These are phyloP conservation scores for Endocladia muricata DNA, from an alignment of 31 red algal species.

Conservation along the genomic window DNA sequence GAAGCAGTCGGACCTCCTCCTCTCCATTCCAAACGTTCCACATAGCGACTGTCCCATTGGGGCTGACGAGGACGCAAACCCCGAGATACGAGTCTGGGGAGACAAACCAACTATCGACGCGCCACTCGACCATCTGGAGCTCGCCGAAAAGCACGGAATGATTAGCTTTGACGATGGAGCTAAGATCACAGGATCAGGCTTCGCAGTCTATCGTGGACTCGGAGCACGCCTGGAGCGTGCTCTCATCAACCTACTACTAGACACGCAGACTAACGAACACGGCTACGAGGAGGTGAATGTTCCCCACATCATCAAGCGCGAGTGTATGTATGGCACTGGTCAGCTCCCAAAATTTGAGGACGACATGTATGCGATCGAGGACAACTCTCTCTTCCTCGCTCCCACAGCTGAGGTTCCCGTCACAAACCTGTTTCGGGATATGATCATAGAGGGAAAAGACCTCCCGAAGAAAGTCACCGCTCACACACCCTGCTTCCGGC, in stretches of 20 bases:
- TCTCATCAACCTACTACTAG: conserved; percentile 80
- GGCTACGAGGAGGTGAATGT: conserved; percentile 83
- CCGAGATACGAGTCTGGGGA: conserved; percentile 33
- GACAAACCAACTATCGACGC: conserved; percentile 40
- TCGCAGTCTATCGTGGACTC: conserved; percentile 84
- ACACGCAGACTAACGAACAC: conserved; percentile 11
- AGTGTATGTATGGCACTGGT: conserved; percentile 71
- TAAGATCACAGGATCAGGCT: conserved; percentile 77
- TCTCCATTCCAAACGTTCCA: conserved; percentile 92
- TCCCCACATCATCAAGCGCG: conserved; percentile 78
- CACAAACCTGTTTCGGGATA: conserved; percentile 65
- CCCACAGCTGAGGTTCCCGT: conserved; percentile 96
- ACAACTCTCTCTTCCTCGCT: conserved; percentile 81
- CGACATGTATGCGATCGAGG: conserved; percentile 79
- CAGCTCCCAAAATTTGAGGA: conserved; percentile 83
- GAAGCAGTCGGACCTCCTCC: too few relatives aligned
- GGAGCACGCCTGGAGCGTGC: conserved; percentile 90
- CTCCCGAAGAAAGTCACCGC: conserved; percentile 91
- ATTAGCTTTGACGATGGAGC: conserved; percentile 93
- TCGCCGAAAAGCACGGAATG: conserved; percentile 51
- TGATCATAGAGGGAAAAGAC: conserved; percentile 70
- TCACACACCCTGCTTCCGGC: conserved; percentile 91
- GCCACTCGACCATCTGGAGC: conserved; percentile 66
- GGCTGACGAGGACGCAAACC: conserved; percentile 57
- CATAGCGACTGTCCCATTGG: conserved; percentile 87